Evolutionary conservation across 108 stramenopile species (phyloP), one percentile per base, ranked within the genome.

Genomic region (Cyclotella baltica): DNA sequence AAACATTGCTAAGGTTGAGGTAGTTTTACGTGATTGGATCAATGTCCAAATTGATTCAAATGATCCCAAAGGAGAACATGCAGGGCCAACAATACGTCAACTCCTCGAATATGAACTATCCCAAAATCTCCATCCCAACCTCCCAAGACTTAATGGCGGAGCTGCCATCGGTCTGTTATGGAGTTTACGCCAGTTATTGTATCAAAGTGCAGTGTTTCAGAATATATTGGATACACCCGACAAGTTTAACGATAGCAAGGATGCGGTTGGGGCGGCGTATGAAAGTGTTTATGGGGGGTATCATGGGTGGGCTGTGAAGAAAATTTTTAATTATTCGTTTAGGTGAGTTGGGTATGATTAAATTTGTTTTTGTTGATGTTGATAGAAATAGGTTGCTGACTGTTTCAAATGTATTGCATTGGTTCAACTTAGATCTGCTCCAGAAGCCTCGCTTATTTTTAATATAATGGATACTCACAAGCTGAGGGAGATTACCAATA

Each of bases 271-370:
- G 11, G 86, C 89, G 28, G 93, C 93, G 0, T 94, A 94, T 52
- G 37, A 62, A 43, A 71, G 81, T 57, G 88, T 90, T 2, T 94
- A 94, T 69, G 86, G 67, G 19, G 64, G 78, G 30, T 92, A 83
- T 70, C 93, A 94, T 56, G 87, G 87, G 10, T 94, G 91, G 89
- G 85, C 90, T 34, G 80, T 89, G 6, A 84, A 88, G 33, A 84
- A 89, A 51, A 88, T 93, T 53, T 78, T 83, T 71, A 88, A 70
- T 37, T 87, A 87, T 64, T 88, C 88, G 28, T 89, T 92, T 65
- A 83, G n/a, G n/a, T n/a, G n/a, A n/a, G n/a, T n/a, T n/a, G n/a
- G n/a, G n/a, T n/a, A n/a, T n/a, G n/a, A n/a, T n/a, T n/a, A n/a
- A n/a, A n/a, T n/a, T n/a, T n/a, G n/a, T n/a, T n/a, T n/a, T n/a